Evolutionary conservation across 139 green algal species (phyloP), one percentile per base, ranked within the genome.

Genomic region (Chlamydomonas urium): DNA sequence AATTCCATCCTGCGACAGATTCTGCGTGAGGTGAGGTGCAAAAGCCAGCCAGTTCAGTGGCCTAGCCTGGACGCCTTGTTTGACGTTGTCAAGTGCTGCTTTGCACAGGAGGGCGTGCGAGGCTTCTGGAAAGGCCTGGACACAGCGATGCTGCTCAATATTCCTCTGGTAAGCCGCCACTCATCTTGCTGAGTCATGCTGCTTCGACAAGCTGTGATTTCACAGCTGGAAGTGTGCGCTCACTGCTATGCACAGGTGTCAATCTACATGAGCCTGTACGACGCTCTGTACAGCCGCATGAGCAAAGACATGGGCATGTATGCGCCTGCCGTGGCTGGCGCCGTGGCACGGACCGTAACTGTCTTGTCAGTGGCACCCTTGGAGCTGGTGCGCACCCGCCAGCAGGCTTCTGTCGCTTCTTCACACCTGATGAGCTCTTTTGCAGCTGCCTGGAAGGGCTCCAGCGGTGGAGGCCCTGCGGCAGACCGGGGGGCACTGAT

Each of bases 251-350:
- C n/a, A 45, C 59, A 47, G 59, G 88, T 98, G 3, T 92, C 93
- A 21, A 91, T 98, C 56, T 98, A 98, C 79, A 86, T 98, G 72
- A 94, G 94, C 0, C 71, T 97, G 19, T 98, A 98, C 73, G 94
- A 98, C 71, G 62, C 77, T 31, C 69, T 97, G 19, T 38, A 91
- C 38, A 38, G 77, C 23, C 28, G 57, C 21, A 50, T 86, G 5
- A 59, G 75, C 3, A 29, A 35, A 6, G 58, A 48, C 2, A n/a
- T 81, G 24, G 81, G 74, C 0, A 19, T 32, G 3, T 73, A 47
- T 8, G 85, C 87, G 0, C 92, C 93, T 10, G 62, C 94, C 23
- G 38, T 86, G 24, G 89, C 91, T 26, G 92, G 92, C 28, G 79
- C 79, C 23, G 50, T 73, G 0, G 84, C 93, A 0, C 80, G 93